Base-by-base conservation (phyloP, 2,329 filamentous ascomycete species). In the Fusarium sp. region DNA sequence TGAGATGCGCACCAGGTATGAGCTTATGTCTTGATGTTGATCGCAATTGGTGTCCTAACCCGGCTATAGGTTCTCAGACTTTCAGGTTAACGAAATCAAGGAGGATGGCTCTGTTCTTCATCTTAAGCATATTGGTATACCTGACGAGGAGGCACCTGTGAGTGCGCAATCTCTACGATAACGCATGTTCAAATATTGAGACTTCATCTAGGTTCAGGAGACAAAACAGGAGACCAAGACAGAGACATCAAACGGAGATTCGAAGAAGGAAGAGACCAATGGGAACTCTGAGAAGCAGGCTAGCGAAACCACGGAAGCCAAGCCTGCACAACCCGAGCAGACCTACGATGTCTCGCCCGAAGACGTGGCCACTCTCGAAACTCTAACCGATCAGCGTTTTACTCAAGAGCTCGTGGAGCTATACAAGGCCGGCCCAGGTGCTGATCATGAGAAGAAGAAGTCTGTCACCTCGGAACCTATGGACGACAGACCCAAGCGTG, bases 51-150 rank as follows among this genome's bases (percentile, higher is more conserved):
- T 54, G 16, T 31, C 10, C 73, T 76, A 36, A 76, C 54, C 11
- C 6, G 6, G 7, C 14, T 7, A 4, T 54, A 88, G 93, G 71
- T 97, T 94, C 79, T 95, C 93, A 4, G 94, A 97, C 78, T 97
- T 97, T 74, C 84, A 96, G 72, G 94, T 97, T 73, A 94, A 97
- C 76, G 94, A 97, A 79, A 95, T 97, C 67, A 82, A 87, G 18
- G 89, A 90, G 29, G 87, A 91, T 75, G 93, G 93, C 14, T 81
- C 89, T 58, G 92, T 97, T 13, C 79, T 96, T 57, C 93, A 95
- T 78, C 82, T 97, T 53, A 83, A 79, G 62, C 85, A 83, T 58
- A 79, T 85, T 16, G 79, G 78, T 14, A 46, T 77, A 7, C 56
- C 51, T 42, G 65, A 68, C 36, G 62, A 75, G 40, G 70, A 72